A percentile compares a stretch with the other conserved stretches of the same genome.
These are phyloP conservation scores for Angomonas desouzai DNA, from an alignment of 208 protist genomes.

Conservation along the genomic window DNA sequence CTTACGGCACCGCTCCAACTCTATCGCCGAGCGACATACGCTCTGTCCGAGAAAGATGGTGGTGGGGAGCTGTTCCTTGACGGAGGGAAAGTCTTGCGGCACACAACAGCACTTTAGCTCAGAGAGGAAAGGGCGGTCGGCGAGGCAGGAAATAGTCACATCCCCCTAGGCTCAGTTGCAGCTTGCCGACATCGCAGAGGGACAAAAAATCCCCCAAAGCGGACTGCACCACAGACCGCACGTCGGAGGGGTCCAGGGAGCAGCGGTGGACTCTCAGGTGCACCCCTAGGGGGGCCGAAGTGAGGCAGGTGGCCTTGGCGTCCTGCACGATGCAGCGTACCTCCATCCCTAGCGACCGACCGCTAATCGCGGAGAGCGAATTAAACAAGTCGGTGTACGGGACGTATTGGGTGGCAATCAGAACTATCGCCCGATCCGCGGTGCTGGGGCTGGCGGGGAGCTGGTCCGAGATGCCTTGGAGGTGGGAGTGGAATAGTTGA, in stretches of 20 bases:
- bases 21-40: slow-evolving; percentile 16
- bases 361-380: slow-evolving; percentile 16
- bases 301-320: slow-evolving; percentile 21
- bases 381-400: slow-evolving; percentile 19
- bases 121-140: slow-evolving; percentile 24
- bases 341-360: background rate
- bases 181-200: slow-evolving; percentile 11
- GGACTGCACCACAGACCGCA: slow-evolving; percentile 38
- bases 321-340: slow-evolving; percentile 29
- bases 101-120: slow-evolving; percentile 23
- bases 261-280: slow-evolving; percentile 28
- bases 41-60: slow-evolving; percentile 9
- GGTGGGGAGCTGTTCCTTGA: slow-evolving; percentile 11
- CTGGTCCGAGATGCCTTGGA: background rate
- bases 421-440: slow-evolving; percentile 14
- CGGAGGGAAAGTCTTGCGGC: slow-evolving; percentile 22
- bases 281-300: slow-evolving; percentile 9
- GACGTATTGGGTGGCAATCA: slow-evolving; percentile 25
- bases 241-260: slow-evolving; percentile 26
- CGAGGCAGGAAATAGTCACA: slow-evolving; percentile 13
- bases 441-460: background rate
- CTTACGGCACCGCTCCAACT: slow-evolving; percentile 16
- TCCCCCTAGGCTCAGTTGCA: slow-evolving; percentile 9
- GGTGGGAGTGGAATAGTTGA: background rate
- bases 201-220: slow-evolving; percentile 17